Conservation (phyloP, 495 filamentous ascomycete genomes). For the Penicillium herquei region DNA sequence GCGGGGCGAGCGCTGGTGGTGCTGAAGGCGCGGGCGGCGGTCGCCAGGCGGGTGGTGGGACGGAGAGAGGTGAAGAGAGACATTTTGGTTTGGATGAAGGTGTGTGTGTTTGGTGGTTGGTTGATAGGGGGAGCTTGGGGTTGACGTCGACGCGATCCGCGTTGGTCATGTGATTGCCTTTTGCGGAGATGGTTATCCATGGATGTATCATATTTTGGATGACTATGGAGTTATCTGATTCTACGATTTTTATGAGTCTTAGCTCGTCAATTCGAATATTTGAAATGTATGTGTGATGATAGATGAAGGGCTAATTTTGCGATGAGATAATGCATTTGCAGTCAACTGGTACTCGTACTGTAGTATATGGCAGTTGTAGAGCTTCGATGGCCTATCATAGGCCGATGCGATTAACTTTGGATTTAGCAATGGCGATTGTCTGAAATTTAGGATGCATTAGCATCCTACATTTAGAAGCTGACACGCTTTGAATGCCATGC, state of each 20-base stretch:
- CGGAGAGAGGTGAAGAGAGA: conserved; percentile 50
- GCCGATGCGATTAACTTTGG: too few species aligned
- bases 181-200: not conserved
- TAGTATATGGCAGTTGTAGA: too few species aligned
- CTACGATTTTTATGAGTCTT: not conserved
- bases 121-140: not conserved
- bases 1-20: conserved; percentile 43
- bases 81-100: conserved; percentile 31
- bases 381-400: too few species aligned
- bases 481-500: too few species aligned
- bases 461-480: too few species aligned
- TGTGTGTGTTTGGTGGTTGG: not conserved
- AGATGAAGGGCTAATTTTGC: too few species aligned
- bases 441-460: too few species aligned
- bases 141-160: conserved; percentile 2
- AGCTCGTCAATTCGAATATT: too few species aligned
- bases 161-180: not conserved
- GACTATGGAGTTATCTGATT: not conserved
- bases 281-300: too few species aligned
- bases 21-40: conserved; percentile 57
- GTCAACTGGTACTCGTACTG: too few species aligned
- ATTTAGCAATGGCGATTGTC: too few species aligned
- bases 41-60: conserved; percentile 31
- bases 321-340: too few species aligned
- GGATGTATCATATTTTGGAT: not conserved